These are phyloP conservation scores for Metarhizium robertsii DNA, from an alignment of 2,329 filamentous ascomycete genomes.

Conservation along the genomic window DNA sequence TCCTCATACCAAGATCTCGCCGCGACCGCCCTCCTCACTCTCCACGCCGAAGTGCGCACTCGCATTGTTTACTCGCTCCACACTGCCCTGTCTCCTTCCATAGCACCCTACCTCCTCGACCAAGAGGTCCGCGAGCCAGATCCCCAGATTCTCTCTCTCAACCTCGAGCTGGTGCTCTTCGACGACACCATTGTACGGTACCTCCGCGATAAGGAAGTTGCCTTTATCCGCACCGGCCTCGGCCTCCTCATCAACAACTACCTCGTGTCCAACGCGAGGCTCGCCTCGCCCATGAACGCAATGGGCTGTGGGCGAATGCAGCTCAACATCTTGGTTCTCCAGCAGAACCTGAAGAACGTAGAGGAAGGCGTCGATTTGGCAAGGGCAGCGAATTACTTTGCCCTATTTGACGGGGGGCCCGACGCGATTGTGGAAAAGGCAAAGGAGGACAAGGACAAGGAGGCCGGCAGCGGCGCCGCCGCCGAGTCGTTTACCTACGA, in stretches of 20 bases:
- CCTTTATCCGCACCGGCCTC: slow-evolving; percentile 69
- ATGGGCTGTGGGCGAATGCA: slow-evolving; percentile 81
- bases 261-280: slow-evolving; percentile 61
- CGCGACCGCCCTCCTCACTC: slow-evolving; percentile 66
- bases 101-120: slow-evolving; percentile 54
- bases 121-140: slow-evolving; percentile 71
- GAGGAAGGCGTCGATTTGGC: slow-evolving; percentile 59
- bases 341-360: slow-evolving; percentile 94
- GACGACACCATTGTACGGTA: slow-evolving; percentile 72
- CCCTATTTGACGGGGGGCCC: slow-evolving; percentile 55
- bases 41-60: slow-evolving; percentile 83
- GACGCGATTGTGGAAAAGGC: slow-evolving; percentile 57
- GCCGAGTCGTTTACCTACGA: slow-evolving; percentile 50
- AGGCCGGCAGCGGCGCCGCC: slow-evolving; percentile 13
- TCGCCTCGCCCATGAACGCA: slow-evolving; percentile 73
- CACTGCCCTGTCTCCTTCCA: slow-evolving; percentile 50
- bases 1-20: slow-evolving; percentile 75
- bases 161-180: slow-evolving; percentile 75
- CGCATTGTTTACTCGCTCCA: slow-evolving; percentile 73
- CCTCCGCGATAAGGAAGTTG: slow-evolving; percentile 60
- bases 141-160: slow-evolving; percentile 71
- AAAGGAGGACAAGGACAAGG: slow-evolving; percentile 33
- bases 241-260: slow-evolving; percentile 69
- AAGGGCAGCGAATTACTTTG: slow-evolving; percentile 58
- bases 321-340: slow-evolving; percentile 87